phyloP scores from a whole-genome alignment of 2,329 filamentous ascomycete genomes.

The Coniochaeta prunicola region DNA sequence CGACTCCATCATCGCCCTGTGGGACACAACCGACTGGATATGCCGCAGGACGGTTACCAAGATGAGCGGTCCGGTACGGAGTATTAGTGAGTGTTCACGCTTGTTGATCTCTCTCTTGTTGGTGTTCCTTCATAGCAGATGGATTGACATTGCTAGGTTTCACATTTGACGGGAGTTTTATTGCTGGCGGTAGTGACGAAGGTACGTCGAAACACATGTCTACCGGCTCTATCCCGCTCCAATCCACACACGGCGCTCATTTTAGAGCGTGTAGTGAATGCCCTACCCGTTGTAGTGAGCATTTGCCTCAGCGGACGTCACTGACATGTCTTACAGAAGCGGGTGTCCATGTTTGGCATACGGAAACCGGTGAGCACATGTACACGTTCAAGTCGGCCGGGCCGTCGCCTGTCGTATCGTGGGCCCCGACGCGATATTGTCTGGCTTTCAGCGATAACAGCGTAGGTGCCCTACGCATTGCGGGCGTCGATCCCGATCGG shows the following conservation, averaged over 20 bases:
- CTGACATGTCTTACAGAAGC: slow-evolving; percentile 32
- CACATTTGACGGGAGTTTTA: slow-evolving; percentile 69
- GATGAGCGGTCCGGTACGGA: slow-evolving; percentile 63
- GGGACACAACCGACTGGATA: slow-evolving; percentile 73
- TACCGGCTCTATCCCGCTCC: neutral
- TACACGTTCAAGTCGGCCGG: slow-evolving; percentile 63
- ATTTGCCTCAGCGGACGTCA: neutral
- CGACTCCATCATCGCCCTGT: slow-evolving; percentile 68
- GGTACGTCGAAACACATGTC: too few species aligned
- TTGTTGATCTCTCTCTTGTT: too few species aligned
- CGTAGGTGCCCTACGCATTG: slow-evolving; percentile 58
- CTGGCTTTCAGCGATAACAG: slow-evolving; percentile 60
- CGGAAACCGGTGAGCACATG: slow-evolving; percentile 66
- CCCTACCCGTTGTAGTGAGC: neutral
- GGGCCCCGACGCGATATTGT: slow-evolving; percentile 69
- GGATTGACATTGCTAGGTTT: slow-evolving; percentile 44
- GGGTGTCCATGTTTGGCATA: slow-evolving; percentile 63
- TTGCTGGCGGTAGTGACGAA: slow-evolving; percentile 69
- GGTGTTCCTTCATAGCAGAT: neutral
- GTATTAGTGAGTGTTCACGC: slow-evolving; percentile 44
- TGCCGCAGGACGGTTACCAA: slow-evolving; percentile 64
- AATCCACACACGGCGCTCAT: neutral
- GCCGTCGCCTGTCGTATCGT: slow-evolving; percentile 60
- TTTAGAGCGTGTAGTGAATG: neutral
- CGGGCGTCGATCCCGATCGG: slow-evolving; percentile 48